These are phyloP conservation scores for Solanum medicagineum DNA, from an alignment of 257 asterid genomes.

Conservation along the genomic window DNA sequence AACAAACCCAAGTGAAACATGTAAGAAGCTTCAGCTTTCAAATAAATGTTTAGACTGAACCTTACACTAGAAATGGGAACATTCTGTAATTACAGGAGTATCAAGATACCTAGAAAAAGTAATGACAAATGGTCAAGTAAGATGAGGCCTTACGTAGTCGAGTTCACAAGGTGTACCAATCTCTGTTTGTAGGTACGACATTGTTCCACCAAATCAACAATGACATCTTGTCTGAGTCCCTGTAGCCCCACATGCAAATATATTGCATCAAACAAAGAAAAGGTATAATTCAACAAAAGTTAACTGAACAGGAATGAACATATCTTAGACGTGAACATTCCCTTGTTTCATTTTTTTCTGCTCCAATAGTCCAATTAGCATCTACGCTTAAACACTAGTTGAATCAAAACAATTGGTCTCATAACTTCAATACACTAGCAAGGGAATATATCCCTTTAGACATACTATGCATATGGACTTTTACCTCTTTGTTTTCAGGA, in stretches of 20 bases:
- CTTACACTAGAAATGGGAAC: not conserved
- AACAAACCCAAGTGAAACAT: not conserved
- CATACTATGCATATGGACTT: not conserved
- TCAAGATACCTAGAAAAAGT: not conserved
- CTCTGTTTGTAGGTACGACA: slow-evolving; percentile 9
- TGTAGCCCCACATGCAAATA: slow-evolving; percentile 18
- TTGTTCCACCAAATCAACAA: slow-evolving; percentile 7
- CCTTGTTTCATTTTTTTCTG: not conserved
- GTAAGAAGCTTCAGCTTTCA: not conserved
- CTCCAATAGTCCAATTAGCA: not conserved
- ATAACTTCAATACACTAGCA: not conserved
- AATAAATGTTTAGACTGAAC: not conserved
- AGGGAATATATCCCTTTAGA: not conserved
- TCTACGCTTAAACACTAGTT: not conserved
- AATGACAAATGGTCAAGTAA: not conserved
- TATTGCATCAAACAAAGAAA: not conserved
- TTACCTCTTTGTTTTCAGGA: slow-evolving; percentile 87
- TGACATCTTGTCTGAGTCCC: slow-evolving; percentile 45
- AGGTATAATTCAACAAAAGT: not conserved
- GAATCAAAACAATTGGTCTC: not conserved
- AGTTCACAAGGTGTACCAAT: slow-evolving; percentile 8
- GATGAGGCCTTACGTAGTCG: slow-evolving; percentile 2
- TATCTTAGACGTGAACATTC: not conserved
- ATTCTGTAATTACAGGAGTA: not conserved
- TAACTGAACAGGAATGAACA: not conserved